A percentile compares a stretch with the other conserved stretches of the same genome.
These are phyloP conservation scores for Trichophyton mentagrophytes DNA, from an alignment of 2,329 filamentous ascomycete species.

Conservation along the genomic window DNA sequence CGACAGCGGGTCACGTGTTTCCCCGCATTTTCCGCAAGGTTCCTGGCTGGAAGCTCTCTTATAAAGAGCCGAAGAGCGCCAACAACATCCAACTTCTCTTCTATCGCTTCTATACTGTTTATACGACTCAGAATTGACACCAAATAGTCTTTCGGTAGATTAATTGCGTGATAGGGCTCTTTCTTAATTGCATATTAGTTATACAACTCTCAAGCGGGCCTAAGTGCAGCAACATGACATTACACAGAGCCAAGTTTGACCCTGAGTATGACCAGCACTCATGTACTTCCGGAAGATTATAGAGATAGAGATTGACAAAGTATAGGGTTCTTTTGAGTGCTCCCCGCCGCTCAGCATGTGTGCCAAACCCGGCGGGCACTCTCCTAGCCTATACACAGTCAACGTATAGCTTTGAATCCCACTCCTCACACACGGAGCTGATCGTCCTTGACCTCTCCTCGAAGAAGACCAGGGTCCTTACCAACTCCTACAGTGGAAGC, in stretches of 20 bases:
- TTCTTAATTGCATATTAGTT: background rate
- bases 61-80: background rate
- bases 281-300: background rate
- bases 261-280: slow-evolving; percentile 23
- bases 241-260: slow-evolving; percentile 31
- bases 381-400: slow-evolving; percentile 37
- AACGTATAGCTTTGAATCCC: slow-evolving; percentile 39
- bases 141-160: background rate
- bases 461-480: slow-evolving; percentile 30
- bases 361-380: slow-evolving; percentile 35
- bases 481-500: slow-evolving; percentile 32
- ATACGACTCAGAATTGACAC: background rate
- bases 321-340: slow-evolving; percentile 35
- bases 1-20: background rate
- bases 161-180: background rate
- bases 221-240: slow-evolving; percentile 24
- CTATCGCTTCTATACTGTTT: background rate
- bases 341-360: slow-evolving; percentile 33
- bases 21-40: background rate
- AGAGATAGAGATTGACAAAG: background rate
- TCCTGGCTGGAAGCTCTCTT: background rate
- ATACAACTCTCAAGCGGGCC: background rate
- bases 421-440: slow-evolving; percentile 36
- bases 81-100: background rate
- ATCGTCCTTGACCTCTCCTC: slow-evolving; percentile 33